Conservation (phyloP, 345 rosid species). For the Cardamine occulta region DNA sequence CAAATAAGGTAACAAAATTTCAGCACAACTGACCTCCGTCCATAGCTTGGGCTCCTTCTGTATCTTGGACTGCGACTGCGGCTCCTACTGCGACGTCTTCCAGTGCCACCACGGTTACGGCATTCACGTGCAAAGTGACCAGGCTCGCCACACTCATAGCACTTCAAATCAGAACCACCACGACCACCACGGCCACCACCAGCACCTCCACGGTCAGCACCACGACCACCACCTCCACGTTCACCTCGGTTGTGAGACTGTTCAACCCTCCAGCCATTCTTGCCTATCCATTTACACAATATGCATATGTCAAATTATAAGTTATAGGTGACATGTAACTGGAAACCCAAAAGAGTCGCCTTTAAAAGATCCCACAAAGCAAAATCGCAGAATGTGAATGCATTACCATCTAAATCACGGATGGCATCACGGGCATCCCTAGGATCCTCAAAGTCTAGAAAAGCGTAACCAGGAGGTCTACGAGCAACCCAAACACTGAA, state of each 20-base stretch:
- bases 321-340: background rate
- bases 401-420: slow-evolving; percentile 75
- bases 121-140: slow-evolving; percentile 97
- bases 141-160: slow-evolving; percentile 91
- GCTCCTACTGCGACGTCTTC: slow-evolving; percentile 64
- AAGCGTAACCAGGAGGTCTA: slow-evolving; percentile 96
- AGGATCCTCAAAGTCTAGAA: slow-evolving; percentile 77
- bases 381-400: background rate
- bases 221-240: slow-evolving; percentile 65
- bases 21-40: slow-evolving; percentile 54
- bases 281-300: slow-evolving; percentile 48
- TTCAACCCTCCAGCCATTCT: slow-evolving; percentile 93
- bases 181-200: slow-evolving; percentile 71
- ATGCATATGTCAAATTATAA: background rate
- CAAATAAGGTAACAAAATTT: background rate
- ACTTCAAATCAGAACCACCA: slow-evolving; percentile 86
- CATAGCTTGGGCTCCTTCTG: slow-evolving; percentile 89
- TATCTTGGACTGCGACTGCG: slow-evolving; percentile 87
- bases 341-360: background rate
- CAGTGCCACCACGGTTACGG: slow-evolving; percentile 68
- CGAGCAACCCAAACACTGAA: slow-evolving; percentile 95
- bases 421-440: slow-evolving; percentile 89
- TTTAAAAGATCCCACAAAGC: background rate
- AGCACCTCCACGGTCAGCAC: slow-evolving; percentile 45
- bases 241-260: slow-evolving; percentile 79